A percentile compares a stretch with the other conserved stretches of the same genome.
Conservation (phyloP, 352 stramenopile genomes). For the Nothophytophthora sp. region DNA sequence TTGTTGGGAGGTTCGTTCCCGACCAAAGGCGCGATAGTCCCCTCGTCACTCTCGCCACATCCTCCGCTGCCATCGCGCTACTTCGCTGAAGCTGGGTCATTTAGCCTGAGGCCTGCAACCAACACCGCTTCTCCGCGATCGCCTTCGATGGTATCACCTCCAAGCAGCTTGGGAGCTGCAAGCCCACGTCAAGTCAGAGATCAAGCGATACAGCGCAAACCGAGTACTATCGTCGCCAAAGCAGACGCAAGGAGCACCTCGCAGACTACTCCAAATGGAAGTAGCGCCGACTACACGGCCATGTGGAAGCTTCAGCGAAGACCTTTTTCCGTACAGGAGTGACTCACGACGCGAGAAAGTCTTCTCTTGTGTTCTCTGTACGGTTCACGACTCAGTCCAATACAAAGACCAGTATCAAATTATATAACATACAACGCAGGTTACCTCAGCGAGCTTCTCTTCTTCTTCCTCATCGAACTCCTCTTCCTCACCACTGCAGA, state of each 20-base stretch:
- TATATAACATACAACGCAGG: no score
- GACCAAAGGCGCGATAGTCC: no score
- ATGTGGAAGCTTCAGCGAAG: slow-evolving; percentile 52
- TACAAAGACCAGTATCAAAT: no score
- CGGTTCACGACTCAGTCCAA: no score
- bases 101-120: background rate
- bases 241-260: slow-evolving; percentile 5
- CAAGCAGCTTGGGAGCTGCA: background rate
- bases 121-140: slow-evolving; percentile 7
- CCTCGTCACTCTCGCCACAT: no score
- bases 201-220: slow-evolving; percentile 5
- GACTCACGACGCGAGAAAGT: no score
- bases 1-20: no score
- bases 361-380: no score
- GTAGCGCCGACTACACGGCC: slow-evolving; percentile 21
- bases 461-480: slow-evolving; percentile 41
- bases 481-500: slow-evolving; percentile 62
- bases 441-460: background rate
- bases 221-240: slow-evolving; percentile 6
- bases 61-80: no score
- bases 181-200: slow-evolving; percentile 11
- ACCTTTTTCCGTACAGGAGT: slow-evolving; percentile 20
- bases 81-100: slow-evolving; percentile 6
- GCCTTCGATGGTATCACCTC: slow-evolving; percentile 1
- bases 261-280: slow-evolving; percentile 4